phyloP scores from a whole-genome alignment of 257 asterid species.

The Forsythia suspensa region DNA sequence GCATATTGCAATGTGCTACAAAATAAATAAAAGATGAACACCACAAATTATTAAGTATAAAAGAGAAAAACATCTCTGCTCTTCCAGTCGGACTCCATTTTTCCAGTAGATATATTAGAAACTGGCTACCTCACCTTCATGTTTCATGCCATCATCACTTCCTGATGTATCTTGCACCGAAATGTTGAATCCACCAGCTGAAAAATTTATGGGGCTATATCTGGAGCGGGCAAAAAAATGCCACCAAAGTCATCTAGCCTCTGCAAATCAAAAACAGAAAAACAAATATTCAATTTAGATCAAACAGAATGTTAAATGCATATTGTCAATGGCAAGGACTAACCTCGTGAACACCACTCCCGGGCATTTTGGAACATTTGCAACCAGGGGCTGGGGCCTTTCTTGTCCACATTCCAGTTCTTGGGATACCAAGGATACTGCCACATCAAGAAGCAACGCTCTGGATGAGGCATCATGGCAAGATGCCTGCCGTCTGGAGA shows the following conservation, averaged over 20 bases:
- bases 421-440: constrained; percentile 95
- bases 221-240: neutral
- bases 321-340: neutral
- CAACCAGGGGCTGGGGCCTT: constrained; percentile 93
- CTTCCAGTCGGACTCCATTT: neutral
- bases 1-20: neutral
- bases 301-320: neutral
- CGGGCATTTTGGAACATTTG: constrained; percentile 97
- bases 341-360: constrained; percentile 86
- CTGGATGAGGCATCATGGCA: constrained; percentile 97
- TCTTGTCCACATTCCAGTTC: constrained; percentile 74
- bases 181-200: neutral
- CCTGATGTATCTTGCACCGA: neutral
- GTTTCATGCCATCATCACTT: neutral
- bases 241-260: neutral
- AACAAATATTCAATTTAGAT: neutral
- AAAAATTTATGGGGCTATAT: neutral
- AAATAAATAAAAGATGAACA: neutral
- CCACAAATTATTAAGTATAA: neutral
- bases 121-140: neutral
- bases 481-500: constrained; percentile 95
- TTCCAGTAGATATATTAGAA: neutral
- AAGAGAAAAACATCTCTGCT: neutral
- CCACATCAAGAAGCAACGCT: constrained; percentile 96
- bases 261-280: neutral